A percentile compares a stretch with the other conserved stretches of the same genome.
Conservation (phyloP, 2,329 filamentous ascomycete genomes). For the Microthyrium microscopicum region DNA sequence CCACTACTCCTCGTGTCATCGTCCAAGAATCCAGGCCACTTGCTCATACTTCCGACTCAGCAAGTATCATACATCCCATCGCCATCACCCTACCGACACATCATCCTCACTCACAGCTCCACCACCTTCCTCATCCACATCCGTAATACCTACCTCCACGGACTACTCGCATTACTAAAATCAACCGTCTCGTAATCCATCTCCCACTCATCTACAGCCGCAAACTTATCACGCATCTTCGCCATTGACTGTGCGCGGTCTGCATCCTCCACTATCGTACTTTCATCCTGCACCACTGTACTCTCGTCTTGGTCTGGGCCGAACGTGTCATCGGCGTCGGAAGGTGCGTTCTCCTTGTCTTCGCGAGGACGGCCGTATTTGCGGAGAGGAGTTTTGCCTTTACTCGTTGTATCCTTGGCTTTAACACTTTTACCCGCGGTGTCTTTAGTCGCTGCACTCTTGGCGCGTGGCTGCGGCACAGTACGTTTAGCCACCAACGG, state of each 20-base stretch:
- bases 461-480: too few relatives aligned
- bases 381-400: constrained; percentile 1
- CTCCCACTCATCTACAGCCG: constrained; percentile 32
- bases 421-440: too few relatives aligned
- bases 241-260: constrained; percentile 15
- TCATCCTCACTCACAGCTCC: too few relatives aligned
- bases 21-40: too few relatives aligned
- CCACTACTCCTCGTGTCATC: too few relatives aligned
- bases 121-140: too few relatives aligned
- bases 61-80: too few relatives aligned
- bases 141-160: too few relatives aligned
- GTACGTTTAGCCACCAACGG: too few relatives aligned
- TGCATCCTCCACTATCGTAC: constrained; percentile 5
- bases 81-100: too few relatives aligned
- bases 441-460: too few relatives aligned
- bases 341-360: constrained; percentile 11
- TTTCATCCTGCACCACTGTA: constrained; percentile 4
- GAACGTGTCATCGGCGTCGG: constrained; percentile 10
- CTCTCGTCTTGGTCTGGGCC: constrained; percentile 26
- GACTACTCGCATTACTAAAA: constrained; percentile 19
- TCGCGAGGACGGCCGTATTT: constrained; percentile 18
- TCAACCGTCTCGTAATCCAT: constrained; percentile 34
- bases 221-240: constrained; percentile 30
- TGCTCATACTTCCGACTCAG: too few relatives aligned
- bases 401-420: constrained; percentile 8